These are phyloP conservation scores for Syncephalastrum sp. DNA, from an alignment of 371 early-diverging fungal species.

Conservation along the genomic window DNA sequence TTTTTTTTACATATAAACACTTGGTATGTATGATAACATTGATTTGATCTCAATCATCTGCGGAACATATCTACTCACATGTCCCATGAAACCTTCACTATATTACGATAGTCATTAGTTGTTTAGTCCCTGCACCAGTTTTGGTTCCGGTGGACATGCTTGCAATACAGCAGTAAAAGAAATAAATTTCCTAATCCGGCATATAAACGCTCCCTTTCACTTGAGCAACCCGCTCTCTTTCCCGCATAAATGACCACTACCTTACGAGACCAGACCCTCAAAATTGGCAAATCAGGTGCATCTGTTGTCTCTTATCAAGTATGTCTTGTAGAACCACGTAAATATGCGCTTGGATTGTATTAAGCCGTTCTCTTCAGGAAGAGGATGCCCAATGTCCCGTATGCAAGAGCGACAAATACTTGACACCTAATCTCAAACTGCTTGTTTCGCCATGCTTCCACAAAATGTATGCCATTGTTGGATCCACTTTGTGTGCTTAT, in stretches of 20 bases:
- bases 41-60: too few relatives aligned
- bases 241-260: constrained; percentile 2
- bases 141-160: too few relatives aligned
- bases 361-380: constrained; percentile 22
- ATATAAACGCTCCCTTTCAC: too few relatives aligned
- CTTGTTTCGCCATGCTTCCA: constrained; percentile 98
- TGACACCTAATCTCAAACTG: constrained; percentile 91
- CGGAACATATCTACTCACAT: too few relatives aligned
- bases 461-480: constrained; percentile 72
- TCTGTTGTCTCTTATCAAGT: constrained; percentile 48
- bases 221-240: too few relatives aligned
- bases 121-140: too few relatives aligned
- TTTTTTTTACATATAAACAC: too few relatives aligned
- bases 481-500: background rate
- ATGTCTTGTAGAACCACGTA: background rate
- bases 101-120: too few relatives aligned
- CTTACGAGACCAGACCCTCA: constrained; percentile 34
- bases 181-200: too few relatives aligned
- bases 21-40: too few relatives aligned
- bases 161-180: too few relatives aligned
- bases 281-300: constrained; percentile 43
- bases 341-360: background rate
- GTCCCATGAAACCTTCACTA: too few relatives aligned
- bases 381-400: constrained; percentile 92
- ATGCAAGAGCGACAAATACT: constrained; percentile 93